Evolutionary conservation across 2,329 filamentous ascomycete species (phyloP).

Genomic region (Cytospora mali): DNA sequence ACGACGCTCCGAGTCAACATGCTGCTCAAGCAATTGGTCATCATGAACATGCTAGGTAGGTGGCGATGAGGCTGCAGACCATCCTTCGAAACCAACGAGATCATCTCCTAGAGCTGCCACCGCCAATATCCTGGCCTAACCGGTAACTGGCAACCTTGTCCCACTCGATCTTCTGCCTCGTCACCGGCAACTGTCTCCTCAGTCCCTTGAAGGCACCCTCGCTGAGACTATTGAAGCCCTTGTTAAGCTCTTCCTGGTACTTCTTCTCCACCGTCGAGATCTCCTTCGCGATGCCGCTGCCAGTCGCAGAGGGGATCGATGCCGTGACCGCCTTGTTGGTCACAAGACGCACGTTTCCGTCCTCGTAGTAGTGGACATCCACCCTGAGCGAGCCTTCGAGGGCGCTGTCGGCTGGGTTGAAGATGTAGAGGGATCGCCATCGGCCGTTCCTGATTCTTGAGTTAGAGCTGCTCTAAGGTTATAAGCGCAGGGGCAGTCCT

Average conservation of each 20-base stretch:
- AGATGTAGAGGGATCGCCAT: constrained; percentile 88
- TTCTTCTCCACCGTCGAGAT: constrained; percentile 82
- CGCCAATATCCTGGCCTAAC: constrained; percentile 77
- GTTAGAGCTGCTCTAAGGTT: not conserved
- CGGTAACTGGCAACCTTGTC: constrained; percentile 95
- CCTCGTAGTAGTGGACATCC: constrained; percentile 99
- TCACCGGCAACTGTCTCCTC: constrained; percentile 90
- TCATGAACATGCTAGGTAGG: not conserved
- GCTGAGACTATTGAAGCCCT: constrained; percentile 82
- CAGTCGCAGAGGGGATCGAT: constrained; percentile 63
- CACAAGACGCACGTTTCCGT: constrained; percentile 91
- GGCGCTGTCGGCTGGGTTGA: constrained; percentile 66
- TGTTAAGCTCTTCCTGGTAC: constrained; percentile 95
- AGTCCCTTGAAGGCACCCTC: constrained; percentile 95
- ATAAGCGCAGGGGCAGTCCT: constrained; percentile 25
- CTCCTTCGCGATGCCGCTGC: constrained; percentile 72
- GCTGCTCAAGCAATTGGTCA: not conserved
- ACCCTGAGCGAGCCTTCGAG: constrained; percentile 84
- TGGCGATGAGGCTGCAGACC: not conserved
- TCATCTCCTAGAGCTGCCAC: constrained; percentile 61
- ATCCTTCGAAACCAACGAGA: not conserved
- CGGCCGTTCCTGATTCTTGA: constrained; percentile 75
- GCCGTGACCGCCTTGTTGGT: constrained; percentile 77
- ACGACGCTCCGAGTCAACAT: not conserved
- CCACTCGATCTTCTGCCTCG: constrained; percentile 98